A percentile compares a stretch with the other conserved stretches of the same genome.
Evolutionary conservation across 2,329 filamentous ascomycete species (phyloP).

Genomic region (Alternaria triticimaculans): DNA sequence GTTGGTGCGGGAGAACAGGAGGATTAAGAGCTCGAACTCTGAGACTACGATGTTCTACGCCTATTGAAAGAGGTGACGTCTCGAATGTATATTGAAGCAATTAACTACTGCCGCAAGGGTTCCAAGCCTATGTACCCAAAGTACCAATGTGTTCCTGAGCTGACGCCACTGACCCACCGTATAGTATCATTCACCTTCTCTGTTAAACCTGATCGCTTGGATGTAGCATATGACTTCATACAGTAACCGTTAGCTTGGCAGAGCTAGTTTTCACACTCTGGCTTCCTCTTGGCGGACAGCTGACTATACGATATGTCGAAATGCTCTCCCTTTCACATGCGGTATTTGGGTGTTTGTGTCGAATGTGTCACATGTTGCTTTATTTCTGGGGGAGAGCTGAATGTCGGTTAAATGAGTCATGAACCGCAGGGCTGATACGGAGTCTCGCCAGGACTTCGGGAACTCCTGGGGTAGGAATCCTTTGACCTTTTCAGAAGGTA

Average conservation of each 20-base stretch:
- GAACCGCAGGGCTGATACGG: neutral
- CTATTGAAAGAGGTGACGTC: neutral
- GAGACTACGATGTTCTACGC: constrained; percentile 4
- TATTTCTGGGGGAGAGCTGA: neutral
- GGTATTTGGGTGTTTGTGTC: too few species aligned
- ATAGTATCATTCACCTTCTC: neutral
- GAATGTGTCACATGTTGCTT: neutral
- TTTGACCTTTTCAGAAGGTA: neutral
- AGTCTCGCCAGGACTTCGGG: neutral
- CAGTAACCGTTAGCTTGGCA: neutral
- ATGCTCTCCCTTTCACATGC: neutral
- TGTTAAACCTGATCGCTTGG: neutral
- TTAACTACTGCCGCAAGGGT: neutral
- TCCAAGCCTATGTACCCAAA: neutral
- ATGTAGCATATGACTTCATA: neutral
- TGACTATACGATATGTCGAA: neutral
- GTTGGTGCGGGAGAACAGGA: neutral
- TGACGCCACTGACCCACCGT: neutral
- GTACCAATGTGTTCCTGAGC: neutral
- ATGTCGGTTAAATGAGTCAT: neutral
- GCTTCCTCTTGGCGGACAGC: neutral
- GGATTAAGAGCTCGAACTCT: neutral
- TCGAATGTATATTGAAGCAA: neutral
- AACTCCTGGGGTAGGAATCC: neutral
- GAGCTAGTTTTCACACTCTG: neutral